Evolutionary conservation across 805 yeast species (phyloP), one percentile per base, ranked within the genome.

Genomic region (Hemisphaericaspora nanyangensis): DNA sequence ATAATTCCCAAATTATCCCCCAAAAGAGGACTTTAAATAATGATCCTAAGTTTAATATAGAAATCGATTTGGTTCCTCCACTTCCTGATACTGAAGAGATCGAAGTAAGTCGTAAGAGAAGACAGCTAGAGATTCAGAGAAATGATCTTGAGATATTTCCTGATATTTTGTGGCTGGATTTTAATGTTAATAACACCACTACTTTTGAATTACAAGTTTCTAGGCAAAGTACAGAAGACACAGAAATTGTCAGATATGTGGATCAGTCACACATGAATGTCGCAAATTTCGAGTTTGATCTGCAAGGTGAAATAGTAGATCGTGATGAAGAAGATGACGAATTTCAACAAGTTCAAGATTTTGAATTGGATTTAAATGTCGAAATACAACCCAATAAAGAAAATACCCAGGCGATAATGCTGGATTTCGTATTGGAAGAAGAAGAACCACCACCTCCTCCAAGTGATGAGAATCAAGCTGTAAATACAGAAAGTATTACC

Each of bases 31-130:
- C 29, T 15, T 19, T 16, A 28, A 12, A 25, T 16, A n/a, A 63
- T 37, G 67, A 62, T 45, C 54, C 56, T 0, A 29, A 38, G 8
- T 64, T 64, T 35, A 43, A 54, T 31, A 48, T 63, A n/a, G 45
- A 46, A 2, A 22, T 42, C 6, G 61, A 61, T 29, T 53, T 62
- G 17, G 43, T 47, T 4, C 48, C 46, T 0, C 42, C 43, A 1
- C 33, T 37, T 1, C 35, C 30, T 17, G 42, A 44, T 13, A 29
- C 42, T 12, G 47, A 46, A 10, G 43, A 28, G 7, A 16, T 15
- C 12, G 47, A 42, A 10, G 37, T 37, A 13, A 24, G 15, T n/a
- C 19, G 12, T 7, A 50, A 45, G 30, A 38, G 47, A 37, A 44
- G 60, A 33, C 47, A 41, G 35, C 32, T 49, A 26, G 50, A 47